These are phyloP conservation scores for Pythium periplocum DNA, from an alignment of 352 stramenopile species.

Conservation along the genomic window DNA sequence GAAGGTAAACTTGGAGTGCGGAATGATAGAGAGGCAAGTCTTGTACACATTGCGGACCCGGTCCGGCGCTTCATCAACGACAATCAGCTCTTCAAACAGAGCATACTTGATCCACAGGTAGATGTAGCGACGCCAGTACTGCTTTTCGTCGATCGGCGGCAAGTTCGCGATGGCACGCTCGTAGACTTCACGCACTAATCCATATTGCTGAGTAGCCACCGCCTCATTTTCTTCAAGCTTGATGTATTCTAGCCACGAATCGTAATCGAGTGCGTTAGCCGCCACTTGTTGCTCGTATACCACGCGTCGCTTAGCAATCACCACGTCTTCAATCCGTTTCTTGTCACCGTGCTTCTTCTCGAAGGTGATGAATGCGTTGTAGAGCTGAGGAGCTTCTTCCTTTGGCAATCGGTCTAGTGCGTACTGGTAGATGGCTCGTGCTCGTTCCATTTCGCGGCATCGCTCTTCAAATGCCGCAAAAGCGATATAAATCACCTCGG, in stretches of 20 bases:
- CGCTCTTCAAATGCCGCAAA: constrained; percentile 98
- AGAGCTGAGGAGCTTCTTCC: constrained; percentile 90
- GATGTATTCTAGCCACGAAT: constrained; percentile 99
- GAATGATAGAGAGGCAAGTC: constrained; percentile 91
- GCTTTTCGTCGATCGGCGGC: constrained; percentile 93
- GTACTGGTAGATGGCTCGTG: constrained; percentile 87
- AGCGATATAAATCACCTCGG: constrained; percentile 86
- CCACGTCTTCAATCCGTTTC: constrained; percentile 94
- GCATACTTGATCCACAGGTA: constrained; percentile 99
- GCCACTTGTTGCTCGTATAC: constrained; percentile 94
- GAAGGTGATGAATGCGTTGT: constrained; percentile 96
- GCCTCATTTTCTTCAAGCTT: constrained; percentile 95
- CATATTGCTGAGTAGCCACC: constrained; percentile 39
- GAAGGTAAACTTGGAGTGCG: constrained; percentile 97
- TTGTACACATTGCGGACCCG: constrained; percentile 93
- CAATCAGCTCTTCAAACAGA: constrained; percentile 95
- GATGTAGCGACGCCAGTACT: constrained; percentile 98
- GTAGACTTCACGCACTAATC: constrained; percentile 92
- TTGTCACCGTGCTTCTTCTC: constrained; percentile 98
- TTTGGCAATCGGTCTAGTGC: constrained; percentile 77
- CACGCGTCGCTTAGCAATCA: constrained; percentile 92
- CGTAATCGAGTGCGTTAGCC: constrained; percentile 93
- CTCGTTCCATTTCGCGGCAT: constrained; percentile 91
- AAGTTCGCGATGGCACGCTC: constrained; percentile 94
- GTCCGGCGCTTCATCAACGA: constrained; percentile 53